Conservation (phyloP, 2,329 filamentous ascomycete species). For the Cylindrodendrum hubeiense region DNA sequence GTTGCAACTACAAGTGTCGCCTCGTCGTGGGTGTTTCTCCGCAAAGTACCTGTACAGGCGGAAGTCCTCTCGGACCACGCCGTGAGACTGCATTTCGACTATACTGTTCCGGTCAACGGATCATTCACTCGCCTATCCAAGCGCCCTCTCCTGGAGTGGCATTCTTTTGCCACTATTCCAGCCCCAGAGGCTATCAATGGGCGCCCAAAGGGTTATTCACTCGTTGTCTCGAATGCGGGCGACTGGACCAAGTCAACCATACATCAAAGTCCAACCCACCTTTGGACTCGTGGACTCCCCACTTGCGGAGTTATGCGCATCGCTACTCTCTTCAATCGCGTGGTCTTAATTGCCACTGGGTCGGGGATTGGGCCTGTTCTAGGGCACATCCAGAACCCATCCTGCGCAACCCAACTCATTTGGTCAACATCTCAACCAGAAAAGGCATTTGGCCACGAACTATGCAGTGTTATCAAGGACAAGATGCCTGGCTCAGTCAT, state of each 20-base stretch:
- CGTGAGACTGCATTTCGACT: constrained; percentile 76
- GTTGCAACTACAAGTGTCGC: constrained; percentile 74
- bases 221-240: constrained; percentile 78
- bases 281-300: constrained; percentile 78
- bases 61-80: constrained; percentile 81
- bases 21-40: constrained; percentile 79
- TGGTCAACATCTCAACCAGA: constrained; percentile 76
- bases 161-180: constrained; percentile 81
- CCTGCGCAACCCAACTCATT: constrained; percentile 69
- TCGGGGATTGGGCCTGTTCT: constrained; percentile 80
- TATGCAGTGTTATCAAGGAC: constrained; percentile 66
- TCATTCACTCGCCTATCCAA: constrained; percentile 68
- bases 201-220: constrained; percentile 66
- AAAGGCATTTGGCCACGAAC: constrained; percentile 69
- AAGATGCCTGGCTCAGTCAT: constrained; percentile 74
- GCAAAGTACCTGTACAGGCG: constrained; percentile 74
- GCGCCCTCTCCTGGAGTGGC: constrained; percentile 76
- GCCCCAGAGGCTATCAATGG: constrained; percentile 55
- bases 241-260: constrained; percentile 81
- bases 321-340: constrained; percentile 73
- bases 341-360: constrained; percentile 78
- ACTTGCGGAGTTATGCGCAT: constrained; percentile 76
- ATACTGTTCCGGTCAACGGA: constrained; percentile 66
- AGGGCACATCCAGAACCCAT: constrained; percentile 66
- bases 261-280: constrained; percentile 66